Base-by-base conservation (phyloP, 768 basidiomycete genomes). In the Multifurca ochricompacta region DNA sequence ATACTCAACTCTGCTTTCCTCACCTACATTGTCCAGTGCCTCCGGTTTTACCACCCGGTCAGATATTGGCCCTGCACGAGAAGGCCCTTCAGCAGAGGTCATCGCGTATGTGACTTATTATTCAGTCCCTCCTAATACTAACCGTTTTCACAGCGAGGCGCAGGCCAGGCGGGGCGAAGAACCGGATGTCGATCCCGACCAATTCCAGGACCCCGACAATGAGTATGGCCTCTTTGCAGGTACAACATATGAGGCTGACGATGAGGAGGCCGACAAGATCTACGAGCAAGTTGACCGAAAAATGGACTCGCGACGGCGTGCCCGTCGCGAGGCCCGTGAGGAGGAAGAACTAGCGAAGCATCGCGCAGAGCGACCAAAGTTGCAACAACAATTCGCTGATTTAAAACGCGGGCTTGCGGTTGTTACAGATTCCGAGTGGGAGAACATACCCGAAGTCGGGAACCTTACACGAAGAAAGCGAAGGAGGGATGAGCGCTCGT, bases 41-140 rank as follows among this genome's bases (percentile, higher is more conserved):
- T 95, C 93, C 42, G 93, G 93, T 54, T 98, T 97, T 71, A 98
- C 95, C 0, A 98, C 95, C 6, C 87, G 94, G 44, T 95, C 92
- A 37, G 96, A 98, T 82, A 98, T 99, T 55, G 96, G 96, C 66
- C 96, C 96, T 32, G 96, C 96, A 7, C 76, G 96, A 68, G 94
- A 96, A 65, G 92, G 91, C 0, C 92, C 94, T 0, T 90, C 89
- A 16, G 93, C 91, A 30, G 92, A 94, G 70, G 83, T 84, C 0
- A 76, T 95, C 46, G 94, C 91, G 85, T 91, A 62, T 45, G 87
- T 79, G 14, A 14, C 16, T 13, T n/a, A 30, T 37, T 42, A 39
- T 36, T 0, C 16, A 4, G 5, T 4, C 6, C n/a, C 16, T 43
- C 48, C 19, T 37, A 51, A 11, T 48, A n/a, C 58, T 51, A 50